Evolutionary conservation across 2,329 filamentous ascomycete species (phyloP).

Genomic region (Apiospora arundinis): DNA sequence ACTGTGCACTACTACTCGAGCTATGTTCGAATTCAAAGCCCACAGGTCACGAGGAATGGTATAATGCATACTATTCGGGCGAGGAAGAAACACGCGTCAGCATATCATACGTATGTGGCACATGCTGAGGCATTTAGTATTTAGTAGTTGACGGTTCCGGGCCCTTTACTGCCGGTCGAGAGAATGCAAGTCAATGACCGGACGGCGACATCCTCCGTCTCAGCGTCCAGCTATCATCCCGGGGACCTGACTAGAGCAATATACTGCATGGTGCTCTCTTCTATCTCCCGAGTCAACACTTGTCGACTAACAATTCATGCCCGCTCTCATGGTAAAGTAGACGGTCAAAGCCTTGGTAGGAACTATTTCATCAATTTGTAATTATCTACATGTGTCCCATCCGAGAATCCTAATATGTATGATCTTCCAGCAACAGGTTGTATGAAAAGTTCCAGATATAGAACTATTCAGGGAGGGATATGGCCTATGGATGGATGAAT

Average conservation of each 20-base stretch:
- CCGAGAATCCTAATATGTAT: not conserved
- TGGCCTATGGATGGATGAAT: not conserved
- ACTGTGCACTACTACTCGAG: no score
- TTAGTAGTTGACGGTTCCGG: not conserved
- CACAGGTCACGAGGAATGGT: not conserved
- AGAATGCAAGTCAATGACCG: slow-evolving; percentile 12
- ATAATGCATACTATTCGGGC: not conserved
- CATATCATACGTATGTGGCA: not conserved
- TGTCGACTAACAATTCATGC: not conserved
- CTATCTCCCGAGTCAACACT: not conserved
- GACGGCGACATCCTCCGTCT: slow-evolving; percentile 4
- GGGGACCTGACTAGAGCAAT: slow-evolving; percentile 1
- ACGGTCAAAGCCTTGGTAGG: not conserved
- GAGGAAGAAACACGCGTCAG: not conserved
- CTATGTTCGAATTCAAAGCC: not conserved
- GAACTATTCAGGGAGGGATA: not conserved
- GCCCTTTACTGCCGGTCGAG: not conserved
- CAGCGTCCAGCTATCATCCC: not conserved
- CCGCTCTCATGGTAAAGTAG: not conserved
- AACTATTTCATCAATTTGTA: not conserved
- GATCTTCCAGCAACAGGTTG: not conserved
- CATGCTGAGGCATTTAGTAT: slow-evolving; percentile 10
- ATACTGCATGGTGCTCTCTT: not conserved
- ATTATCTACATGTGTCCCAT: not conserved
- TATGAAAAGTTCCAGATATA: not conserved